These are phyloP conservation scores for Sinapis alba DNA, from an alignment of 441 rosid genomes.

Conservation along the genomic window DNA sequence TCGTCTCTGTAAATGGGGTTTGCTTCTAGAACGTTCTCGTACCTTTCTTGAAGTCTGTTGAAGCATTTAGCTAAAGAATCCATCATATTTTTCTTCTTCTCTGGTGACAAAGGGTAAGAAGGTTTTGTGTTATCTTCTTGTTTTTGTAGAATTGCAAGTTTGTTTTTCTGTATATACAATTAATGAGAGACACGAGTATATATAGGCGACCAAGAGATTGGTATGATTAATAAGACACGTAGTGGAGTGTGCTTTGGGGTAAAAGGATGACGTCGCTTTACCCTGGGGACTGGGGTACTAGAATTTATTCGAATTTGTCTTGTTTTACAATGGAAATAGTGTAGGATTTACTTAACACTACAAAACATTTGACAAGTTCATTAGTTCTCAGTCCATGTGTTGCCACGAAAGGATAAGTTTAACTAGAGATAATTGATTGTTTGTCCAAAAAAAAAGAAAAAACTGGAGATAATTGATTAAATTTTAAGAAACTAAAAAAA, in stretches of 20 bases:
- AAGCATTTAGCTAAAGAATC: slow-evolving; percentile 34
- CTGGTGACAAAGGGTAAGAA: not conserved
- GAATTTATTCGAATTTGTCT: slow-evolving; percentile 10
- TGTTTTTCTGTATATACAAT: not conserved
- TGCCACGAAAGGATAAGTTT: not conserved
- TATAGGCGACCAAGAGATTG: slow-evolving; percentile 15
- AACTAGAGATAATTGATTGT: not conserved
- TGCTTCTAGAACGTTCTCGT: slow-evolving; percentile 14
- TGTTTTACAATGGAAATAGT: not conserved
- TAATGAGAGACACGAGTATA: slow-evolving; percentile 1
- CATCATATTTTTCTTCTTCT: slow-evolving; percentile 16
- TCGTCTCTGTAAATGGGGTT: slow-evolving; percentile 30
- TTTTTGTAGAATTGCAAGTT: slow-evolving; percentile 1
- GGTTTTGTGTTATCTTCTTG: slow-evolving; percentile 2
- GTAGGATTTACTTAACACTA: not conserved
- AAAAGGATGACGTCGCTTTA: not conserved
- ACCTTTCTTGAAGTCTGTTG: slow-evolving; percentile 32
- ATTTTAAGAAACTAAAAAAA: not conserved
- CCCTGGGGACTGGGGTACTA: slow-evolving; percentile 25
- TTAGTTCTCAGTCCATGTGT: not conserved
- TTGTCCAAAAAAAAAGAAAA: too few species aligned
- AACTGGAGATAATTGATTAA: not conserved
- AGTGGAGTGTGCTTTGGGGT: slow-evolving; percentile 34
- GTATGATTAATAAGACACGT: not conserved
- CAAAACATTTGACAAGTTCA: not conserved